Conservation (phyloP, 2,329 filamentous ascomycete genomes). For the Neofusicoccum parvum region DNA sequence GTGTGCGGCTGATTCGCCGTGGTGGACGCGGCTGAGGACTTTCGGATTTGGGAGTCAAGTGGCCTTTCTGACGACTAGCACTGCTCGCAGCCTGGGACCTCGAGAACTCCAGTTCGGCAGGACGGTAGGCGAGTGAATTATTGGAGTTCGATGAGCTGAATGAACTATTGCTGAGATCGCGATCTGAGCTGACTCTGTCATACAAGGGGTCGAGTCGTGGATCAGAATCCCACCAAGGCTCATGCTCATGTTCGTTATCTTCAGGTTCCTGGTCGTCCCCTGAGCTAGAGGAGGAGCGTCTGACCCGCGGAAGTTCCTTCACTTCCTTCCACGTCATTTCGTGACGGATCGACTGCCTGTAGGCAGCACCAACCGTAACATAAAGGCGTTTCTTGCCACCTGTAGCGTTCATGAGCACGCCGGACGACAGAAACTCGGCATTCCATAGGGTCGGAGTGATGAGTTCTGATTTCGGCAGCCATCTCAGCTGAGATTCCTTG, state of each 20-base stretch:
- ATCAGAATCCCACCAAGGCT: conserved; percentile 69
- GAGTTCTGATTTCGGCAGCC: conserved; percentile 72
- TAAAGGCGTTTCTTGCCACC: conserved; percentile 63
- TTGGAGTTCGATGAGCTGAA: conserved; percentile 26
- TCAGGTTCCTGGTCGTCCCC: conserved; percentile 36
- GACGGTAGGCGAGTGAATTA: conserved; percentile 19
- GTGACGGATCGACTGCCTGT: conserved; percentile 63
- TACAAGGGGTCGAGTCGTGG: conserved; percentile 62
- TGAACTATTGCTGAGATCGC: conserved; percentile 28
- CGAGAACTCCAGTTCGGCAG: conserved; percentile 9
- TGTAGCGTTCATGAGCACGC: conserved; percentile 71
- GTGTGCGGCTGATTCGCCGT: conserved; percentile 30
- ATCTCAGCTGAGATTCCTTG: conserved; percentile 71
- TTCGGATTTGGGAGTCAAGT: conserved; percentile 41
- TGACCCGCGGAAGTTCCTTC: conserved; percentile 62
- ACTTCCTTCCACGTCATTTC: conserved; percentile 64
- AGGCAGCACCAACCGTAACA: conserved; percentile 74
- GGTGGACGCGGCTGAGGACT: conserved; percentile 29
- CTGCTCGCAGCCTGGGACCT: conserved; percentile 27
- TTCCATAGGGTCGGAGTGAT: conserved; percentile 72
- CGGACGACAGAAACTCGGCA: conserved; percentile 68
- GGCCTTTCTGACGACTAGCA: conserved; percentile 33
- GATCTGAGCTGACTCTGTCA: conserved; percentile 45
- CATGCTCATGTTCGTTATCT: conserved; percentile 56
- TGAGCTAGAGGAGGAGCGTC: conserved; percentile 30